Evolutionary conservation across 176 grass and related monocot species (phyloP).

Genomic region (Aegilops speltoides): DNA sequence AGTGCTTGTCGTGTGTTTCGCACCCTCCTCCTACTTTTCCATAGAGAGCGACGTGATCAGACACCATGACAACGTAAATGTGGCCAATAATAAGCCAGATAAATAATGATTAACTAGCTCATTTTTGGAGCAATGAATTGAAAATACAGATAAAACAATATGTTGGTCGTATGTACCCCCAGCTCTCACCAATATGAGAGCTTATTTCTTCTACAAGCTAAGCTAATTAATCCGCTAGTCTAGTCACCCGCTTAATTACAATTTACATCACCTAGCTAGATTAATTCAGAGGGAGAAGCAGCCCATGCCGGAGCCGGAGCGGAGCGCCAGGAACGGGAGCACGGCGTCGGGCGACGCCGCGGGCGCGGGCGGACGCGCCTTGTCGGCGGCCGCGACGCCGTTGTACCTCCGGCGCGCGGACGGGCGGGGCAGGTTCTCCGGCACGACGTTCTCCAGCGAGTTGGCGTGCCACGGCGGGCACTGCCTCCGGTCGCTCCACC

Average conservation of each 20-base stretch:
- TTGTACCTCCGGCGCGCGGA: constrained; percentile 49
- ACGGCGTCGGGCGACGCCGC: constrained; percentile 4
- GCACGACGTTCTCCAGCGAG: constrained; percentile 81
- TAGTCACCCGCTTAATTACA: neutral
- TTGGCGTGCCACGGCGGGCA: constrained; percentile 83
- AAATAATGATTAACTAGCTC: neutral
- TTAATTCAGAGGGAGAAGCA: constrained; percentile 58
- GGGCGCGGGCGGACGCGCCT: neutral
- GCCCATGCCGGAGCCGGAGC: constrained; percentile 27
- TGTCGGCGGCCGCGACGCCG: constrained; percentile 18
- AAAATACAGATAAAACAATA: neutral
- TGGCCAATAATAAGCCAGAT: neutral
- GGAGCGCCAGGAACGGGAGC: constrained; percentile 30
- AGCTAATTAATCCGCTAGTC: neutral
- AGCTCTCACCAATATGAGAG: neutral
- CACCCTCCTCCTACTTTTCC: neutral
- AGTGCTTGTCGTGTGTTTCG: neutral
- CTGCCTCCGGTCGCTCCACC: constrained; percentile 84
- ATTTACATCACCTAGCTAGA: neutral
- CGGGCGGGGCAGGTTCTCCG: constrained; percentile 88
- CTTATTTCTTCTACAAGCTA: neutral
- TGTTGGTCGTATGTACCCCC: neutral
- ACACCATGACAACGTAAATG: neutral
- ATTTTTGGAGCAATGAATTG: neutral
- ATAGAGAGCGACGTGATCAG: constrained; percentile 21